Percentiles rank a stretch among this genome's conserved stretches.
Conservation (phyloP, 257 asterid genomes). For the Sherardia arvensis region DNA sequence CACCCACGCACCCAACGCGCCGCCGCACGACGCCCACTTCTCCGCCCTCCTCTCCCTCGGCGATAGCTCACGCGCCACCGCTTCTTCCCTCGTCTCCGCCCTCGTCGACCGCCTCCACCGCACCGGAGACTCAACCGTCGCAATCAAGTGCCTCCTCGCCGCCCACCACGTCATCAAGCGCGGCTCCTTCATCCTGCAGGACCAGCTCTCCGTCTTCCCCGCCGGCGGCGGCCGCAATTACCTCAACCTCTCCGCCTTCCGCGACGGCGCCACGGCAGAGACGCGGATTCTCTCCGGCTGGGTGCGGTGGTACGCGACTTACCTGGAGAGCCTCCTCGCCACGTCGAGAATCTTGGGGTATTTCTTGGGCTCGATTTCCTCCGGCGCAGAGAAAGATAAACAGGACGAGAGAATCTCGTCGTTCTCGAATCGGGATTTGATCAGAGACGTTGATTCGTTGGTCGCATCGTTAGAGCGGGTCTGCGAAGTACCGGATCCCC, state of each 20-base stretch:
- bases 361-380: conserved; percentile 37
- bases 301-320: conserved; percentile 77
- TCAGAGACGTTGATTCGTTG: conserved; percentile 49
- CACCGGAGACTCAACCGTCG: conserved; percentile 57
- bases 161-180: conserved; percentile 60
- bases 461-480: conserved; percentile 36
- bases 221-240: conserved; percentile 59
- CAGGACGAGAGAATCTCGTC: conserved; percentile 40
- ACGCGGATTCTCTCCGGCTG: conserved; percentile 55
- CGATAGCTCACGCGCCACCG: conserved; percentile 66
- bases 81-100: conserved; percentile 49
- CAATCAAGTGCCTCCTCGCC: conserved; percentile 58
- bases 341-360: conserved; percentile 52
- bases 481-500: conserved; percentile 42
- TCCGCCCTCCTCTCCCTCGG: conserved; percentile 54
- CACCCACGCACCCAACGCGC: conserved; percentile 47
- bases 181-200: conserved; percentile 85
- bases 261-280: conserved; percentile 47
- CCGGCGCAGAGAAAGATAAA: conserved; percentile 17
- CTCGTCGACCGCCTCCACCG: conserved; percentile 75
- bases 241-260: conserved; percentile 67
- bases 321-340: conserved; percentile 48
- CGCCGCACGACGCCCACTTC: conserved; percentile 37
- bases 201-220: conserved; percentile 70
- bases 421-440: conserved; percentile 34